Evolutionary conservation across 2,329 filamentous ascomycete species (phyloP), one percentile per base, ranked within the genome.

Genomic region (Xylariaceae sp.): DNA sequence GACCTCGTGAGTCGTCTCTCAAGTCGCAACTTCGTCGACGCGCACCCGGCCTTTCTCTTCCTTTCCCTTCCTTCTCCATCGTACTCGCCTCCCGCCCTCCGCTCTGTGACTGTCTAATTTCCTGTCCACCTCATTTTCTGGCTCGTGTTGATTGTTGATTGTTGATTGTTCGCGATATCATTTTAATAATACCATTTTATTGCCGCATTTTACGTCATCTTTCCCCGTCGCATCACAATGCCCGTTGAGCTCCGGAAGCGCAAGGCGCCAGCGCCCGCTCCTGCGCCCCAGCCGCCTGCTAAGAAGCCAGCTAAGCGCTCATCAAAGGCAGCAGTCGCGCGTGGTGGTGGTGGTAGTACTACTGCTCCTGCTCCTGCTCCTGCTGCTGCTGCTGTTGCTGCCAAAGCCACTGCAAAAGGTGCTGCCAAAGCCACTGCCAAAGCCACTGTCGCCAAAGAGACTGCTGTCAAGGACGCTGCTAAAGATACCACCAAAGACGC

Each of bases 171-270:
- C 19, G 19, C 19, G 19, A 19, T 19, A 19, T 39, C 31, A 35
- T n/a, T 40, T 44, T 50, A 34, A 6, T 43, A 46, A 53, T 47
- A 42, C 46, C 44, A 31, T 55, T 48, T 48, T 55, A 46, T 48
- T 39, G 51, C 35, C 27, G 34, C 19, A 26, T 26, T 48, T 43
- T 46, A 3, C 29, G 6, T 42, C 27, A 27, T 31, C 31, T 44
- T 39, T 47, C 34, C 26, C 32, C 40, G 9, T 44, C 56, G n/a
- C 50, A 58, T 27, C 59, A 58, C 37, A 50, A 75, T 76, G 74
- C 71, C 73, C 55, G 69, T 71, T 51, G 73, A 74, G 65, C 68
- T 76, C 41, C 67, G 74, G 63, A 76, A 76, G 66, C 72, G 74
- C 65, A 75, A 75, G 63, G 72, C 73, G 55, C 71, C 73, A 55